A percentile compares a stretch with the other conserved stretches of the same genome.
These are phyloP conservation scores for Pontederia crassipes DNA, from an alignment of 176 grass and related monocot genomes.

Conservation along the genomic window DNA sequence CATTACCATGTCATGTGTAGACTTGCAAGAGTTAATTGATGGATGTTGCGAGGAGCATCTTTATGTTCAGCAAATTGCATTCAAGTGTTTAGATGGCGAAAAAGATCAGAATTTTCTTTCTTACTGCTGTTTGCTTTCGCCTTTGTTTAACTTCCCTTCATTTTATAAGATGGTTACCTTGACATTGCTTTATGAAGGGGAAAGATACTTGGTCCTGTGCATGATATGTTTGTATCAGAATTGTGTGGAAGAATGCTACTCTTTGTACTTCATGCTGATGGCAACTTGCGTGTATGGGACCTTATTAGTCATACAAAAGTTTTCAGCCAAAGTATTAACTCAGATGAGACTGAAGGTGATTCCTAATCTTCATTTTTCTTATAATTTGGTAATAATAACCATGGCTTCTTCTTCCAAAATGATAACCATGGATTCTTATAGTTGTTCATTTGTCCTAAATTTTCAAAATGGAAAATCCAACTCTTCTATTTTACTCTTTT, in stretches of 20 bases:
- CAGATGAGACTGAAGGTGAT: slow-evolving; percentile 57
- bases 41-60: too few species aligned
- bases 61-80: too few species aligned
- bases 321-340: slow-evolving; percentile 45
- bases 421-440: too few species aligned
- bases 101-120: too few species aligned
- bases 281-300: slow-evolving; percentile 79
- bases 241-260: slow-evolving; percentile 56
- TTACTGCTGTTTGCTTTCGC: slow-evolving; percentile 8
- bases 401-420: neutral
- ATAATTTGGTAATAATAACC: neutral
- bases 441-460: too few species aligned
- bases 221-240: slow-evolving; percentile 63
- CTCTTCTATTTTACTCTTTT: too few species aligned
- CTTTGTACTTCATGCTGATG: slow-evolving; percentile 81
- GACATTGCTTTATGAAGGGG: slow-evolving; percentile 40
- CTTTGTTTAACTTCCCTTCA: neutral
- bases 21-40: too few species aligned
- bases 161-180: neutral
- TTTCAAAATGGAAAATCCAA: too few species aligned
- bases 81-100: too few species aligned
- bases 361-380: slow-evolving; percentile 18
- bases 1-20: too few species aligned
- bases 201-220: slow-evolving; percentile 62
- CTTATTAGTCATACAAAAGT: slow-evolving; percentile 51